Base-by-base conservation (phyloP, 2,329 filamentous ascomycete genomes). In the Hypoxylon sp. region DNA sequence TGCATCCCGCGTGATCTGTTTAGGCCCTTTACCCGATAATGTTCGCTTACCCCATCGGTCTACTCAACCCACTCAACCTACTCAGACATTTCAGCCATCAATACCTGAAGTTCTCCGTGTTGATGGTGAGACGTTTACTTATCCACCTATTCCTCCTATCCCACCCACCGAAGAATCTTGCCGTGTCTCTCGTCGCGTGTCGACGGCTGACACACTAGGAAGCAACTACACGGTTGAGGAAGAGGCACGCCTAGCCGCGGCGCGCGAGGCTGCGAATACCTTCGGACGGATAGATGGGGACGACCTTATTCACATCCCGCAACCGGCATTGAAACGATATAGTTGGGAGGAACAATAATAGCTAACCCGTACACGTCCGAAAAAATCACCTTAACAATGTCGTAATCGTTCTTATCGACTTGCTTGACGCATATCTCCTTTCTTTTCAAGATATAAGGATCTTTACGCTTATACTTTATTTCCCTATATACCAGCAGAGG, bases 191-290 rank as follows among this genome's bases (percentile, higher is more conserved):
- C 66, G 77, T 44, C 76, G 67, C 48, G 71, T 59, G 64, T 79
- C 63, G 51, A 78, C 68, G 6, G 78, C 78, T 33, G 82, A 83
- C 63, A 88, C 85, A 2, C 75, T 88, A 6, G 86, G 86, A 19
- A 88, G 87, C 74, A 87, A 88, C 63, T 89, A 83, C 70, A 89
- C 87, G 0, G 82, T 86, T 9, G 84, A 88, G 24, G 85, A 89
- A 67, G 83, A 85, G 65, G 73, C 76, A n/a, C 75, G 77, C 29
- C 52, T 70, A 52, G 57, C 71, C 19, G 74, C 70, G 17, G 70
- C 46, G 3, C 68, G 63, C 0, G 65, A 67, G 1, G 46, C 63
- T 13, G n/a, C 35, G 13, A 17, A 59, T 22, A 67, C 64, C 11
- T 58, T 71, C n/a, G 71, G 71, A 19, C 76, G 78, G 24, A 72